A percentile compares a stretch with the other conserved stretches of the same genome.
These are phyloP conservation scores for Penicillium freii DNA, from an alignment of 2,329 filamentous ascomycete species.

Conservation along the genomic window DNA sequence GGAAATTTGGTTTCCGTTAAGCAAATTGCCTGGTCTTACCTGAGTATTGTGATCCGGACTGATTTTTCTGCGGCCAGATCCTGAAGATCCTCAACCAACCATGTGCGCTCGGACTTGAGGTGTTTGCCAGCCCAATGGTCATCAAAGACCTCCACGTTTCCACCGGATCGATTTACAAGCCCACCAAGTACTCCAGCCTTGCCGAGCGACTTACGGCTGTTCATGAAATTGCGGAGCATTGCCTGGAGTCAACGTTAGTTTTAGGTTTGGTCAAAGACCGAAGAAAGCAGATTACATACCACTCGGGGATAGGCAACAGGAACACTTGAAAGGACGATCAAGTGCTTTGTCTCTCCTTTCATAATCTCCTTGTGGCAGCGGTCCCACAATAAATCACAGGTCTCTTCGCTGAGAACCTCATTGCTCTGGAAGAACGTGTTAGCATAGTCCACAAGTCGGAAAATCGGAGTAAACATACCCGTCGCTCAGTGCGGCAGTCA, in stretches of 20 bases:
- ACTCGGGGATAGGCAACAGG: conserved; percentile 77
- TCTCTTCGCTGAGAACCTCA: conserved; percentile 74
- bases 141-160: conserved; percentile 86
- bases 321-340: conserved; percentile 83
- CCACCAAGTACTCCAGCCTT: conserved; percentile 75
- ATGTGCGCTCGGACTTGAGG: conserved; percentile 85
- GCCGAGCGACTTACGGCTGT: conserved; percentile 82
- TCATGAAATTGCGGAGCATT: conserved; percentile 68
- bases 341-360: conserved; percentile 81
- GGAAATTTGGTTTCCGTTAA: not conserved
- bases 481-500: conserved; percentile 88
- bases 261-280: conserved; percentile 17
- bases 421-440: conserved; percentile 52
- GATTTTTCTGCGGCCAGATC: conserved; percentile 91
- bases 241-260: conserved; percentile 52
- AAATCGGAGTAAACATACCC: conserved; percentile 44
- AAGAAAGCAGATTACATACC: conserved; percentile 50
- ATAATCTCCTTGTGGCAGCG: conserved; percentile 78
- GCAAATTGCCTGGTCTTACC: conserved; percentile 42
- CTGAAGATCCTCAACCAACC: conserved; percentile 86
- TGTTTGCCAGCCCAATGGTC: conserved; percentile 97
- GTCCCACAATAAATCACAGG: conserved; percentile 83
- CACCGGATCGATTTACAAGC: conserved; percentile 85
- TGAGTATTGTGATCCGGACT: conserved; percentile 84
- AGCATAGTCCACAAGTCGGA: conserved; percentile 10